Base-by-base conservation (phyloP, 75 land plant species). In the Sequoia sempervirens region DNA sequence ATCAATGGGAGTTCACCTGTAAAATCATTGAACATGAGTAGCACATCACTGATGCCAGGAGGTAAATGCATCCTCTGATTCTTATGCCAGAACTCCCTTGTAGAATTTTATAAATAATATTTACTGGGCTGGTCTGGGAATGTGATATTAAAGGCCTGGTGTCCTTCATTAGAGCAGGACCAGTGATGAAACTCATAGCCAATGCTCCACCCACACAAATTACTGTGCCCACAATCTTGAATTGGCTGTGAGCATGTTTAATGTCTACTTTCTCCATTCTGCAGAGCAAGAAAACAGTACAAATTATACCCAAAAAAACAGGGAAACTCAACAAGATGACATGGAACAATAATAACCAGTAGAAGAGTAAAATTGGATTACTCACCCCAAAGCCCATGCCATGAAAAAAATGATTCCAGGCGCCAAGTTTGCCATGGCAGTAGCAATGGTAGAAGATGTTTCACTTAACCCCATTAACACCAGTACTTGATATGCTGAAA, bases 391-490 rank as follows among this genome's bases (percentile, higher is more conserved):
- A 87, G 46, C 73, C 81, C 92, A 86, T 38, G 94, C 92, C 70
- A 92, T 91, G 45, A 89, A 5, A 83, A 92, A 92, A 76, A 92
- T 92, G 47, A 92, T 80, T 13, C 88, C 92, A n/a, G 94, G 94
- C 23, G 89, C 88, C 79, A 92, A 86, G 83, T 91, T 92, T 1
- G 89, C 89, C 94, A 92, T 92, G 38, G 92, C 92, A 69, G 94
- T 85, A 46, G 91, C 88, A 36, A 92, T 86, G 75, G 92, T 82
- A 37, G 94, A 89, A n/a, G 94, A 91, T 14, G 94, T 91, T 18
- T 85, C 82, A 54, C 80, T 79, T 10, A 92, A 83, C 5, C 94
- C 94, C 83, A 84, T 66, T 2, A 92, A 30, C 82, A 85, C 58
- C n/a, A 91, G 43, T 10, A 80, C 40, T 80, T 92, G 94, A 84